Conservation (phyloP, 805 yeast species). For the Zygosaccharomyces rouxii region DNA sequence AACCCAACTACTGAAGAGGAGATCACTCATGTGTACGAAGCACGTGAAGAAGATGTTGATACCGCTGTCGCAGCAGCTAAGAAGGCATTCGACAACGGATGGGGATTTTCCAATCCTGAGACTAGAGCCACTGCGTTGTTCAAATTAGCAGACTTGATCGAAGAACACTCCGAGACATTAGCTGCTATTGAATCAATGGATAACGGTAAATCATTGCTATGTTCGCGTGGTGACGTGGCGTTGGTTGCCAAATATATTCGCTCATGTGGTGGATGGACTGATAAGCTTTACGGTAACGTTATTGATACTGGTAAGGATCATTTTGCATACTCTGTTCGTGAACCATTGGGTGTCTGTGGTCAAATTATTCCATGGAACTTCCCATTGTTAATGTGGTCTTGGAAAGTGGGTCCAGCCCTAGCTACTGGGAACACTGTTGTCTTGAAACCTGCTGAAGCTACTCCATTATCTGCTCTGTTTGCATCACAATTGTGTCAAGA, state of each 20-base stretch:
- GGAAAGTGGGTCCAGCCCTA: constrained; percentile 84
- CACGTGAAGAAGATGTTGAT: constrained; percentile 70
- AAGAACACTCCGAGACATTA: constrained; percentile 64
- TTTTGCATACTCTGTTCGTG: constrained; percentile 64
- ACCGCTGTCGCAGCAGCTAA: constrained; percentile 82
- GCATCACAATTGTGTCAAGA: constrained; percentile 59
- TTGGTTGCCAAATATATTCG: constrained; percentile 67
- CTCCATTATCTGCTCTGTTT: constrained; percentile 76
- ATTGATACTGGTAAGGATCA: constrained; percentile 60
- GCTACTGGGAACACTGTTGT: constrained; percentile 84
- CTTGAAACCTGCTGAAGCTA: constrained; percentile 82
- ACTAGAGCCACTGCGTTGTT: constrained; percentile 56
- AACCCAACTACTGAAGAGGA: constrained; percentile 71
- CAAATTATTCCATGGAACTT: constrained; percentile 92
- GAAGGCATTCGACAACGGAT: constrained; percentile 63
- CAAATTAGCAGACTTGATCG: constrained; percentile 76
- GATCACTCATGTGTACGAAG: constrained; percentile 61
- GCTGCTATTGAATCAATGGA: constrained; percentile 84
- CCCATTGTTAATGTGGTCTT: constrained; percentile 82
- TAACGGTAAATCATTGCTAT: constrained; percentile 77
- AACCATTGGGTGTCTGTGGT: constrained; percentile 86
- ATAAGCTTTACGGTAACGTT: constrained; percentile 56
- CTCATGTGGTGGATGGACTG: constrained; percentile 82
- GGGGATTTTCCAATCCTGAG: constrained; percentile 69
- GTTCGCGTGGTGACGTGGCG: constrained; percentile 73